A percentile compares a stretch with the other conserved stretches of the same genome.
Evolutionary conservation across 78 protist species (phyloP).

Genomic region (Dictyostelium intermedium): DNA sequence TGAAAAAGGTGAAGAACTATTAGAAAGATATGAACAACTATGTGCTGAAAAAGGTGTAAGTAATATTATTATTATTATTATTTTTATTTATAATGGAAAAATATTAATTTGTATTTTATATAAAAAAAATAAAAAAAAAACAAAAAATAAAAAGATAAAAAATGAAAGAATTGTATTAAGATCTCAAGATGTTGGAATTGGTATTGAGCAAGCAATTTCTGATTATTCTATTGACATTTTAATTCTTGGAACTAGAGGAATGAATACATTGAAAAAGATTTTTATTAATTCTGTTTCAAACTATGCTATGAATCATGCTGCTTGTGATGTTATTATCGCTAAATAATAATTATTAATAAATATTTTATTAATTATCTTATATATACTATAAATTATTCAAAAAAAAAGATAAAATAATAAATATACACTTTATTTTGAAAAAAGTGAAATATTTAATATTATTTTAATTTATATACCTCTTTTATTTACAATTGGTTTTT

Average conservation of each 20-base stretch:
- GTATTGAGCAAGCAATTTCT: background rate
- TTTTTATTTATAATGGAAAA: background rate
- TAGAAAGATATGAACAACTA: constrained; percentile 15
- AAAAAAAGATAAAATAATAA: no score
- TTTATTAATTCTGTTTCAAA: constrained; percentile 12
- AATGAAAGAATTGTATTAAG: constrained; percentile 38
- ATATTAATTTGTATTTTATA: background rate
- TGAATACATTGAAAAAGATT: constrained; percentile 26
- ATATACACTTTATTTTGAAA: no score
- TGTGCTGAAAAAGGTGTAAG: constrained; percentile 21
- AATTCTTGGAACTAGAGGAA: constrained; percentile 46
- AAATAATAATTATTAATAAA: background rate
- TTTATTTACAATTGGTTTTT: no score
- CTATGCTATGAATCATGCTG: background rate
- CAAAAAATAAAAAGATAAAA: background rate
- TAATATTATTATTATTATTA: background rate
- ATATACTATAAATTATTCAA: no score
- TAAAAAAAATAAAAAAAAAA: no score
- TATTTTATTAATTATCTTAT: no score
- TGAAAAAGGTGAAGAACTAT: constrained; percentile 24
- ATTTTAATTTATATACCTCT: no score
- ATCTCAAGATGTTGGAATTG: background rate
- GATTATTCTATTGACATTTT: constrained; percentile 27
- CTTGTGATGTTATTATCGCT: constrained; percentile 39
- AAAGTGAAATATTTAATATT: no score